Evolutionary conservation across 2,329 filamentous ascomycete genomes (phyloP).

Genomic region (Sphaerulina populicola): DNA sequence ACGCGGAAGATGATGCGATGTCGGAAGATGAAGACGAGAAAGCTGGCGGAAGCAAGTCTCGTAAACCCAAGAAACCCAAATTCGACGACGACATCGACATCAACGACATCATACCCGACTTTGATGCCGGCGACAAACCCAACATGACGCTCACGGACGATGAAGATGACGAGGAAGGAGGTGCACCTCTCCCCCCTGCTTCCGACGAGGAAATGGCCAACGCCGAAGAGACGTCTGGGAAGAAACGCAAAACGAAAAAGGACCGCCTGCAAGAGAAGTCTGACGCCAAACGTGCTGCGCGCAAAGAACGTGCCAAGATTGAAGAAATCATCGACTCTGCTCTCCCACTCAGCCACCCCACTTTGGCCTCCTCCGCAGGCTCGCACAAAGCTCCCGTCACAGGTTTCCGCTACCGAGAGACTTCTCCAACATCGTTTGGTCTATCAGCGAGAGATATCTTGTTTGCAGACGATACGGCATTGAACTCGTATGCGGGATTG

Average conservation of each 20-base stretch:
- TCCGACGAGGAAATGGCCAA: conserved; percentile 34
- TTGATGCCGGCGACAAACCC: conserved; percentile 54
- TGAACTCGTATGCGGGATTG: conserved; percentile 85
- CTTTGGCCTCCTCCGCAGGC: conserved; percentile 37
- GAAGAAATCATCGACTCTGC: conserved; percentile 78
- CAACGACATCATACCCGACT: conserved; percentile 80
- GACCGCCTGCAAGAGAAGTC: conserved; percentile 37
- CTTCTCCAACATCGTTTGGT: conserved; percentile 80
- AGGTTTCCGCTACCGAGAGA: conserved; percentile 86
- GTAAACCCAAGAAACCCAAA: conserved; percentile 69
- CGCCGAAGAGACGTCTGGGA: conserved; percentile 37
- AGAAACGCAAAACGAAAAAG: conserved; percentile 34
- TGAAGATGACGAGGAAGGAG: conserved; percentile 40
- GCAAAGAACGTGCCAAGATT: conserved; percentile 71
- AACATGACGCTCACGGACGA: conserved; percentile 51
- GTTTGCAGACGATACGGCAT: conserved; percentile 71
- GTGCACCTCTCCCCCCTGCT: conserved; percentile 18
- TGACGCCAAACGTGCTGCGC: conserved; percentile 61
- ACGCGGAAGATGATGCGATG: conserved; percentile 54
- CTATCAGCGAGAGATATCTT: conserved; percentile 86
- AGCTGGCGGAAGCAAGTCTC: conserved; percentile 39
- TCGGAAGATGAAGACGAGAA: conserved; percentile 37
- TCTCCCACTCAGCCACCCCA: conserved; percentile 63
- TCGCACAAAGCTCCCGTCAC: conserved; percentile 42
- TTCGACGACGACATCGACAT: conserved; percentile 99